Conservation (phyloP, 208 protist species). For the Leishmania turanica region DNA sequence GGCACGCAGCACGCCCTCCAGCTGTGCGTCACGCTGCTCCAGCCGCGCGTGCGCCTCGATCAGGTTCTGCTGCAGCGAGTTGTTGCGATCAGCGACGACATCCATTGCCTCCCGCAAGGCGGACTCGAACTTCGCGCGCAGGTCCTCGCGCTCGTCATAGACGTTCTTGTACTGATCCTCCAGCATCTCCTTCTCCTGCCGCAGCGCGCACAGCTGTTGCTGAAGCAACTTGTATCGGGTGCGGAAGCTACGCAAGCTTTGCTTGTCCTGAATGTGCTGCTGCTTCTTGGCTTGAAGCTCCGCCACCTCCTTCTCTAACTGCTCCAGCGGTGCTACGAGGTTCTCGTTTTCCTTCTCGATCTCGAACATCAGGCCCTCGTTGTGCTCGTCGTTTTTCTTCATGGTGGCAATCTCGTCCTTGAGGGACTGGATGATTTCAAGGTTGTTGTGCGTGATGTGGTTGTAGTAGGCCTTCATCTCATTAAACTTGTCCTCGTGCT, state of each 20-base stretch:
- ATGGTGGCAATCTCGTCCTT: slow-evolving; percentile 96
- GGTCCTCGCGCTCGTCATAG: slow-evolving; percentile 95
- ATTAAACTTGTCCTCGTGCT: slow-evolving; percentile 95
- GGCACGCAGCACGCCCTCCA: slow-evolving; percentile 90
- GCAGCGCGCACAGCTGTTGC: slow-evolving; percentile 80
- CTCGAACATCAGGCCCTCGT: slow-evolving; percentile 97
- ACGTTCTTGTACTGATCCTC: slow-evolving; percentile 88
- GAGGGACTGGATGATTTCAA: slow-evolving; percentile 97
- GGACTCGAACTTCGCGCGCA: slow-evolving; percentile 93
- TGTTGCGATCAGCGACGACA: slow-evolving; percentile 85
- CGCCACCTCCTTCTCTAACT: slow-evolving; percentile 89
- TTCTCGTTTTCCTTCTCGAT: slow-evolving; percentile 97
- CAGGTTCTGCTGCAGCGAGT: slow-evolving; percentile 77
- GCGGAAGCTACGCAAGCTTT: slow-evolving; percentile 88
- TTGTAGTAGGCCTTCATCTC: slow-evolving; percentile 99
- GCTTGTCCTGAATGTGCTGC: slow-evolving; percentile 95
- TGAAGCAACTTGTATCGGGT: slow-evolving; percentile 78
- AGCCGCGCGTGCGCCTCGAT: slow-evolving; percentile 73
- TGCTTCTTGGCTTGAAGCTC: slow-evolving; percentile 91
- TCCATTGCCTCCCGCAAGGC: slow-evolving; percentile 90
- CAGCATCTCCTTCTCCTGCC: slow-evolving; percentile 90
- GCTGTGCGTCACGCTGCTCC: slow-evolving; percentile 88
- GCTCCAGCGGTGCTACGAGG: slow-evolving; percentile 93
- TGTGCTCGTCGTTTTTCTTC: slow-evolving; percentile 95
- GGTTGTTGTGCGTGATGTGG: slow-evolving; percentile 97